These are phyloP conservation scores for Ophiocordyceps polyrhachis-furcata DNA, from an alignment of 2,329 filamentous ascomycete species.

Conservation along the genomic window DNA sequence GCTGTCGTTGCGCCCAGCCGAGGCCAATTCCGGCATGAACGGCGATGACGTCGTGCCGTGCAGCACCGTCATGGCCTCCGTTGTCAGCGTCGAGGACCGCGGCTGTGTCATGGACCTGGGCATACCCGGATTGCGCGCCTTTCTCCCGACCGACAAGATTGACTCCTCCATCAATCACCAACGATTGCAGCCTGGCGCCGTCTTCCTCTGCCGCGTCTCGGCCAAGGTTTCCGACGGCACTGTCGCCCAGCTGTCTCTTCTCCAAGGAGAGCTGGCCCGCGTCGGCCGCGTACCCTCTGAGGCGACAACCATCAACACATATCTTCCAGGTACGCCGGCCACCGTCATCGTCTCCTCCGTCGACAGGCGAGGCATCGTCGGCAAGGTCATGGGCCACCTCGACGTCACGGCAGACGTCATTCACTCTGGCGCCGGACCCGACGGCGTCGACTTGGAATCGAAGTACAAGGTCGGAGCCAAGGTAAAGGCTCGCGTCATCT, in stretches of 20 bases:
- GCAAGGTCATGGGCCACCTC: slow-evolving; percentile 82
- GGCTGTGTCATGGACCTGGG: slow-evolving; percentile 87
- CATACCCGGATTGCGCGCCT: slow-evolving; percentile 55
- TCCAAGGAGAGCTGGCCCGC: slow-evolving; percentile 50
- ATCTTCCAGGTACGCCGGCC: slow-evolving; percentile 79
- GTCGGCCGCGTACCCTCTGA: slow-evolving; percentile 46
- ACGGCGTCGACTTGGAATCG: slow-evolving; percentile 49
- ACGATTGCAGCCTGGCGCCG: slow-evolving; percentile 61
- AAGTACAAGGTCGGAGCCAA: slow-evolving; percentile 73
- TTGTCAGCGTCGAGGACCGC: slow-evolving; percentile 87
- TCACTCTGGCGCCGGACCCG: slow-evolving; percentile 62
- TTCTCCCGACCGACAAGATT: slow-evolving; percentile 70
- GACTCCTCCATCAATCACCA: slow-evolving; percentile 45
- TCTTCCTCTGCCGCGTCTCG: slow-evolving; percentile 67
- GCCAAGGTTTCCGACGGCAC: slow-evolving; percentile 61
- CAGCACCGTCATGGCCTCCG: slow-evolving; percentile 67
- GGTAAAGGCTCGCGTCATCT: slow-evolving; percentile 71
- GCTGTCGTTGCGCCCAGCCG: slow-evolving; percentile 61
- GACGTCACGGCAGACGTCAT: slow-evolving; percentile 82
- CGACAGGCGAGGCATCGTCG: slow-evolving; percentile 54
- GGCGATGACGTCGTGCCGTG: slow-evolving; percentile 58
- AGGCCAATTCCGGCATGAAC: slow-evolving; percentile 58
- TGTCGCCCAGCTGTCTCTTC: slow-evolving; percentile 69
- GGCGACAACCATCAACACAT: slow-evolving; percentile 74
- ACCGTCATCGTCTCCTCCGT: slow-evolving; percentile 69